A percentile compares a stretch with the other conserved stretches of the same genome.
These are phyloP conservation scores for Sugiyamaella pinicola DNA, from an alignment of 1,139 yeast species.

Conservation along the genomic window DNA sequence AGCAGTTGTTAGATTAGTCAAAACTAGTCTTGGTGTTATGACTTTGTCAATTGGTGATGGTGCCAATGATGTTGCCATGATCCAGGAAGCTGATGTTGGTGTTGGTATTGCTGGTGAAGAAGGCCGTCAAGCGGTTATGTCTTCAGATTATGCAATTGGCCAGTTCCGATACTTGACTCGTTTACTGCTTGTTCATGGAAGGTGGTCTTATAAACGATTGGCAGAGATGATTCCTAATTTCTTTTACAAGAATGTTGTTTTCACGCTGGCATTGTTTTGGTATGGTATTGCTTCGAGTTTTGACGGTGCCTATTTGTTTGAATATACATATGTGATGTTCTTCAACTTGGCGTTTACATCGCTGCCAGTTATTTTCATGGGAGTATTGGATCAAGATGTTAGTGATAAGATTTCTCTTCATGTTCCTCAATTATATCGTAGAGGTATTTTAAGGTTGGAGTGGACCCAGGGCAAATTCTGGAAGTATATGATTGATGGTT, in stretches of 20 bases:
- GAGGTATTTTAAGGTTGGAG: constrained; percentile 80
- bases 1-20: constrained; percentile 87
- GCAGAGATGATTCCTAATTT: constrained; percentile 94
- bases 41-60: constrained; percentile 97
- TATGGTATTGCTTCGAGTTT: constrained; percentile 82
- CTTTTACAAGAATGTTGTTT: constrained; percentile 89
- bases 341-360: constrained; percentile 95
- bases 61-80: constrained; percentile 98
- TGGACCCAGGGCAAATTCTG: constrained; percentile 81
- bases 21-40: constrained; percentile 77
- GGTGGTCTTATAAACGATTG: constrained; percentile 92
- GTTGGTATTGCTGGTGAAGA: constrained; percentile 99
- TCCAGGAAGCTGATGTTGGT: constrained; percentile 96
- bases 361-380: constrained; percentile 86
- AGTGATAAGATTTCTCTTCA: constrained; percentile 74
- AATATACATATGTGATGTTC: constrained; percentile 88
- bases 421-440: constrained; percentile 87
- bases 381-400: constrained; percentile 92
- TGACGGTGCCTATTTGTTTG: constrained; percentile 91
- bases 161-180: constrained; percentile 85
- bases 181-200: constrained; percentile 84
- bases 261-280: constrained; percentile 89
- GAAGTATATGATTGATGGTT: constrained; percentile 83
- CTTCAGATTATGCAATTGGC: constrained; percentile 94
- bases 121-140: constrained; percentile 98